Evolutionary conservation across 805 yeast species (phyloP), one percentile per base, ranked within the genome.

Genomic region (Metschnikowia chrysomelidarum): DNA sequence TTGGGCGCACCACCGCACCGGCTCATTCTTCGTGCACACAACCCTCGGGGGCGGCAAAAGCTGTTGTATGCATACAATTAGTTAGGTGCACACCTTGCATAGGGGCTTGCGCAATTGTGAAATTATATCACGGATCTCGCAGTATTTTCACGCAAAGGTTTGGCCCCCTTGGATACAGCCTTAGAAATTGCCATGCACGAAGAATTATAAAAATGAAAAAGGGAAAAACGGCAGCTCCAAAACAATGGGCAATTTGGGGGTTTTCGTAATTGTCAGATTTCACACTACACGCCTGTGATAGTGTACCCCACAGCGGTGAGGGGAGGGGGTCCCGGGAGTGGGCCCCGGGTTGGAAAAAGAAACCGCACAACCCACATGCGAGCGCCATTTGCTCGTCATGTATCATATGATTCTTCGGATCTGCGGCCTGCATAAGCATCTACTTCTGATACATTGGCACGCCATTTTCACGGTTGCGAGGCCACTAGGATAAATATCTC

Each of bases 381-480:
- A 25, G 23, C 11, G 14, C 12, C 18, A 16, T 30, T 21, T 23
- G 20, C 17, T 31, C 32, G 23, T 29, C 27, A 9, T 36, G 35
- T 31, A 36, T 27, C 35, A 31, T 36, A 36, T 36, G 35, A 31
- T 36, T 31, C 31, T 29, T 21, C 40, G 27, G 32, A 30, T 19
- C 34, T 30, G 35, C 34, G 12, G 29, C 31, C 40, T 36, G 40
- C 40, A 31, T 13, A 25, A 12, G 16, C 25, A 24, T n/a, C 17
- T 24, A 23, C 24, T 19, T 27, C 35, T 36, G 40, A 27, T 31
- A 36, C 40, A 36, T 31, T 30, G 39, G 32, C 26, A 36, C 27
- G 40, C 40, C 35, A 22, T 26, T 17, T 30, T 36, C 31, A 30
- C 23, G 27, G 31, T 25, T 22, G 21, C 13, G 14, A 20, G 21